Percentiles rank a stretch among this genome's conserved stretches.
These are phyloP conservation scores for Biscogniauxia marginata DNA, from an alignment of 2,329 filamentous ascomycete genomes.

Conservation along the genomic window DNA sequence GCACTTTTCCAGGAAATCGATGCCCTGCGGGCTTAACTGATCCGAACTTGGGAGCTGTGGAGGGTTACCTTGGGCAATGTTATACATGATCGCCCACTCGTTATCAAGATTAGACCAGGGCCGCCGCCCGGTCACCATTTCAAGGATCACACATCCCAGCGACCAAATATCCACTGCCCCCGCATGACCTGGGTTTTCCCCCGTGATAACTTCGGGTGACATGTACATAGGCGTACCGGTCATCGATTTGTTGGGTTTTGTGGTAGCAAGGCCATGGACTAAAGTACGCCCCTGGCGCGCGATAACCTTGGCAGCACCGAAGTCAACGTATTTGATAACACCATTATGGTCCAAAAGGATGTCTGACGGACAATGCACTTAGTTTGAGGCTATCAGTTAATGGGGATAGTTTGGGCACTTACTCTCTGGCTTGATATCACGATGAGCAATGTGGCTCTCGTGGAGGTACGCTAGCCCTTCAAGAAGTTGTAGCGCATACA, in stretches of 20 bases:
- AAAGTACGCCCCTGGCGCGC: constrained; percentile 89
- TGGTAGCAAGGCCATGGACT: constrained; percentile 60
- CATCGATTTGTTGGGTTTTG: constrained; percentile 81
- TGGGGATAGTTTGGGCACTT: constrained; percentile 42
- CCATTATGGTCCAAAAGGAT: constrained; percentile 96
- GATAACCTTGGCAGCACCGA: constrained; percentile 95
- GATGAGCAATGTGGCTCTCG: constrained; percentile 86
- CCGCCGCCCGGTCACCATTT: constrained; percentile 93
- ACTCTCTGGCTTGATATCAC: constrained; percentile 98
- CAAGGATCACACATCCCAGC: constrained; percentile 90
- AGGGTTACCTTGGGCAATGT: constrained; percentile 95
- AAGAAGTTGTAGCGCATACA: constrained; percentile 89
- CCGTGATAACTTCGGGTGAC: constrained; percentile 98
- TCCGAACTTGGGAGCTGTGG: constrained; percentile 79
- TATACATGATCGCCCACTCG: constrained; percentile 99
- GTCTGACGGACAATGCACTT: constrained; percentile 50
- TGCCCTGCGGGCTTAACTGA: constrained; percentile 78
- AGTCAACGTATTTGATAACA: constrained; percentile 98
- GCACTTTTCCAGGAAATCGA: constrained; percentile 85
- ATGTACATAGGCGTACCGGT: constrained; percentile 99
- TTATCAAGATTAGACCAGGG: constrained; percentile 97
- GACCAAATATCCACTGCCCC: constrained; percentile 96
- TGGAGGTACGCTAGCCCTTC: constrained; percentile 94
- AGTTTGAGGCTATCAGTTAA: constrained; percentile 23
- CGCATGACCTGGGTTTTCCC: constrained; percentile 74